These are phyloP conservation scores for Schrenkiella parvula DNA, from an alignment of 345 rosid species.

Conservation along the genomic window DNA sequence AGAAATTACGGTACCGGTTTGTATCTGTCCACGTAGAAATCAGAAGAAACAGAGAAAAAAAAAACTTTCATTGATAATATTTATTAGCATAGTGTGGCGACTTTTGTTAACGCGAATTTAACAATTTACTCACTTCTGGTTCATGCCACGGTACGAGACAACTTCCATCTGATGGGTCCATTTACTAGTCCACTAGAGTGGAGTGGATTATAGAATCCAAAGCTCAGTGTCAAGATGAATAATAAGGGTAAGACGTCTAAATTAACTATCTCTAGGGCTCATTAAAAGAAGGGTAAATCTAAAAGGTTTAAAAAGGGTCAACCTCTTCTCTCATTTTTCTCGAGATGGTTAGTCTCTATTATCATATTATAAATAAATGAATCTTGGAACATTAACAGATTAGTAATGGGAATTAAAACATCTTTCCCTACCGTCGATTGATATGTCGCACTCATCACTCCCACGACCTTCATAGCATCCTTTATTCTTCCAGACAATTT, in stretches of 20 bases:
- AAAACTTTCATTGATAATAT: background rate
- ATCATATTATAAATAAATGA: background rate
- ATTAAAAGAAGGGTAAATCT: background rate
- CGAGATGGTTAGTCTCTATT: background rate
- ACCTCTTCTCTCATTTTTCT: background rate
- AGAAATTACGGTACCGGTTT: background rate
- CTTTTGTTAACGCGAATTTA: background rate
- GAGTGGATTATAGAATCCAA: constrained; percentile 38
- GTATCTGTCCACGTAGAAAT: background rate
- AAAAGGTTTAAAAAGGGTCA: background rate
- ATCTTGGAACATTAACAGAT: background rate
- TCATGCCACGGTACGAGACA: constrained; percentile 27
- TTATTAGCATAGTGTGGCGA: background rate
- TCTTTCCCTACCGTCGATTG: constrained; percentile 45
- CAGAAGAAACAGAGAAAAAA: background rate
- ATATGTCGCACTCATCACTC: constrained; percentile 61
- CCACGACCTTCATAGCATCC: constrained; percentile 33
- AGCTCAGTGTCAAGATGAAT: constrained; percentile 1
- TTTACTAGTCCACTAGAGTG: constrained; percentile 18
- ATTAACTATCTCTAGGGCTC: constrained; percentile 2
- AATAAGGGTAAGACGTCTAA: background rate
- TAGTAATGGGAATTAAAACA: constrained; percentile 1
- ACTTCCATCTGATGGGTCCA: constrained; percentile 27
- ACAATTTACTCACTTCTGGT: background rate
- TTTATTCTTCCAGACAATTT: background rate